Percentiles rank a stretch among this genome's conserved stretches.
These are phyloP conservation scores for Apium graveolens DNA, from an alignment of 129 eudicot genomes.

Conservation along the genomic window DNA sequence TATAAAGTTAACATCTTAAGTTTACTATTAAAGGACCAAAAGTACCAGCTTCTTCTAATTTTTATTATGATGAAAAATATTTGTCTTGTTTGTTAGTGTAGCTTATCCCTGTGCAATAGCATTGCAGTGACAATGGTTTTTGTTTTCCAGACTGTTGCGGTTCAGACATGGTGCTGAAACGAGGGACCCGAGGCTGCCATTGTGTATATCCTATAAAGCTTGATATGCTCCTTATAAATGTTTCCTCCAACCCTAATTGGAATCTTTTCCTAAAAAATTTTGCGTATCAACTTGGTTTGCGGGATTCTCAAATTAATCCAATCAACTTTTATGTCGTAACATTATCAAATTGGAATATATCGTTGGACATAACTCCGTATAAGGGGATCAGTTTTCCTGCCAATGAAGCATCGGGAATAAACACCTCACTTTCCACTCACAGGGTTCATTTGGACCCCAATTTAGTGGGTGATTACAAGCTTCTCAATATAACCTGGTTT, in stretches of 20 bases:
- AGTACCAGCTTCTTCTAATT: not conserved
- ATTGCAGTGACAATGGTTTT: not conserved
- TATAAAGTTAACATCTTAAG: not conserved
- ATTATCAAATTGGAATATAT: slow-evolving; percentile 75
- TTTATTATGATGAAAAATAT: not conserved
- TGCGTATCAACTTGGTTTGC: slow-evolving; percentile 64
- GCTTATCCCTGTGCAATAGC: not conserved
- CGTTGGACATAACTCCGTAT: slow-evolving; percentile 82
- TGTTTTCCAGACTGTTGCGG: slow-evolving; percentile 72
- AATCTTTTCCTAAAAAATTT: slow-evolving; percentile 55
- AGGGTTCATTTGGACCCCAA: slow-evolving; percentile 64
- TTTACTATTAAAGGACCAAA: not conserved
- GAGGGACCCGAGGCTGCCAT: slow-evolving; percentile 63
- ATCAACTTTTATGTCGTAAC: slow-evolving; percentile 60
- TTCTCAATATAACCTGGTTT: slow-evolving; percentile 88
- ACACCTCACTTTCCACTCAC: slow-evolving; percentile 65
- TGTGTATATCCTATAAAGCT: slow-evolving; percentile 87
- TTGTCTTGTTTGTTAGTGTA: not conserved
- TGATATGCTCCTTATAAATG: slow-evolving; percentile 76
- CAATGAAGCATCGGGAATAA: slow-evolving; percentile 53
- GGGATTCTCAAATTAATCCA: slow-evolving; percentile 71
- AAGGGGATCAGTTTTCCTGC: slow-evolving; percentile 67
- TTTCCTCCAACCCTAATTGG: slow-evolving; percentile 81
- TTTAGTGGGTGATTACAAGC: slow-evolving; percentile 73
- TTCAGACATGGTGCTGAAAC: slow-evolving; percentile 74